A percentile compares a stretch with the other conserved stretches of the same genome.
These are phyloP conservation scores for Solanum corneliomulleri DNA, from an alignment of 257 asterid genomes.

Conservation along the genomic window DNA sequence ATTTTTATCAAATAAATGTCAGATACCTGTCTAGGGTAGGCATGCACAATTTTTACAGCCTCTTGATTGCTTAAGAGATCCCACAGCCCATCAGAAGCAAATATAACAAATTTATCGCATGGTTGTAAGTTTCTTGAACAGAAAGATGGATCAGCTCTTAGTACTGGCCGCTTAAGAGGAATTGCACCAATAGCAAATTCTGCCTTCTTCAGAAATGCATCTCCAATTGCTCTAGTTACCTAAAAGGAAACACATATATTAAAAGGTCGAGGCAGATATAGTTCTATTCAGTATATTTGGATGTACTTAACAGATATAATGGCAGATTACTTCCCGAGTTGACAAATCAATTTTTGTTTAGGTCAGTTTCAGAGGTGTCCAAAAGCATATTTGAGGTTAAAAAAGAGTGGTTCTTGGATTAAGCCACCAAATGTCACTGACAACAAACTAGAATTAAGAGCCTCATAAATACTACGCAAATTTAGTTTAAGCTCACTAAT, in stretches of 20 bases:
- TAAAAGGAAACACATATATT: not conserved
- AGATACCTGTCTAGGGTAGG: constrained; percentile 53
- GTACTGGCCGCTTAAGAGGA: constrained; percentile 49
- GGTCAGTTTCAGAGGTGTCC: too few relatives aligned
- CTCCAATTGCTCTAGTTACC: constrained; percentile 88
- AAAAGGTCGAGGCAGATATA: too few relatives aligned
- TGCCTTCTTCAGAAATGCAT: constrained; percentile 72
- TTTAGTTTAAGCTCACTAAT: too few relatives aligned
- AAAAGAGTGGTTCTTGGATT: too few relatives aligned
- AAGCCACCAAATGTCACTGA: too few relatives aligned
- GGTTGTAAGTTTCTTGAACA: constrained; percentile 26
- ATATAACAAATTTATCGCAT: constrained; percentile 55
- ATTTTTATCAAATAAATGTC: not conserved
- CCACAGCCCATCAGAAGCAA: constrained; percentile 97
- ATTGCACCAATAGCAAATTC: constrained; percentile 46
- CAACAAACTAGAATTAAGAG: too few relatives aligned
- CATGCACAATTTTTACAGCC: constrained; percentile 68
- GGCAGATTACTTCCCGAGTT: not conserved
- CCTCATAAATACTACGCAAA: too few relatives aligned
- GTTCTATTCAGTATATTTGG: too few relatives aligned
- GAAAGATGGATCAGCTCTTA: constrained; percentile 64
- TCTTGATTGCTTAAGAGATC: constrained; percentile 62
- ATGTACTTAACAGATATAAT: too few relatives aligned
- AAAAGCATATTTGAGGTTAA: too few relatives aligned
- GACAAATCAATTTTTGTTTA: too few relatives aligned